Base-by-base conservation (phyloP, 129 eudicot species). In the sunflower (Helianthus annuus) region DNA sequence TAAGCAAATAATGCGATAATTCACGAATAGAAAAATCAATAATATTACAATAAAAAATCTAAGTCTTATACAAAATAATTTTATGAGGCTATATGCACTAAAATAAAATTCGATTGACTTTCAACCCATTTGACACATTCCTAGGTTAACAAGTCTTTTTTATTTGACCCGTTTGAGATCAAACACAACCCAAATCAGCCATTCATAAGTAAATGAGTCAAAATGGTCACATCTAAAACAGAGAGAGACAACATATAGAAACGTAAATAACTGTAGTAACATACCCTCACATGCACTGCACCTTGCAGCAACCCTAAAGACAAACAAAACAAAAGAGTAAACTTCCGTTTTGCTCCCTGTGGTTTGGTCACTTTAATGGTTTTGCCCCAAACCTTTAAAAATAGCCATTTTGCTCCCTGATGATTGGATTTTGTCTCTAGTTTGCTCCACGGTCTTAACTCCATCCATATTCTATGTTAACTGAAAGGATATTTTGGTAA, bases 241-340 rank as follows among this genome's bases (percentile, higher is more conserved):
- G 27, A 61, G n/a, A 15, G 16, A 32, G 44, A 14, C 19, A 76
- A 27, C 4, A 32, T 48, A 68, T 14, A 27, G 10, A 3, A 68
- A 49, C n/a, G 24, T 29, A 48, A 68, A 27, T 14, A 49, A 15
- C 73, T 68, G 44, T 42, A 10, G 53, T 14, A 59, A 72, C 81
- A 65, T 88, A 95, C 99, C 99, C 86, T 88, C 84, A 67, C 99
- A 95, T 52, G 72, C 67, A 82, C 75, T 78, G 85, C 99, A 95
- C 80, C 71, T 85, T 78, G 85, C 91, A 10, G 96, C 89, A 85
- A 73, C 58, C 88, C 97, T 94, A 82, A 71, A 72, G 56, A 68
- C 65, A 73, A 42, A 83, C 29, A 63, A 40, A 58, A 74, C 53
- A 83, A 6, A 79, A n/a, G n/a, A n/a, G n/a, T n/a, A n/a, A n/a